Evolutionary conservation across 1,284 basidiomycete genomes (phyloP).

Genomic region (Fomitopsis palustris): DNA sequence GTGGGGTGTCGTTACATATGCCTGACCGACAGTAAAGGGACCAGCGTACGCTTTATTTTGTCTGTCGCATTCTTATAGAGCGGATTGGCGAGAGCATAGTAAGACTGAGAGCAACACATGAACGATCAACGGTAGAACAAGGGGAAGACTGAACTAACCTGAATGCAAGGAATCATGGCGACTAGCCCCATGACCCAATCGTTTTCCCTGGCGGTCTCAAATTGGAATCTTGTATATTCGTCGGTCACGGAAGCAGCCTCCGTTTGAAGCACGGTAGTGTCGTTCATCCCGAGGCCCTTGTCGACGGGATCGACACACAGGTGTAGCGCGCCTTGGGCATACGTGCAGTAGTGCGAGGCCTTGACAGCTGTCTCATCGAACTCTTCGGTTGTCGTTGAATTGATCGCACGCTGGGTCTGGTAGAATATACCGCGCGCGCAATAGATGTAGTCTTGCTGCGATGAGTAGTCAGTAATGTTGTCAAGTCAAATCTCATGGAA

Average conservation of each 20-base stretch:
- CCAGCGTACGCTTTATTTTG: neutral
- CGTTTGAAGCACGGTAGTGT: neutral
- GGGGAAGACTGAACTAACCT: neutral
- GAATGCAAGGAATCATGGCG: constrained; percentile 9
- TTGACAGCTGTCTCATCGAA: neutral
- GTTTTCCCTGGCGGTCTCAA: neutral
- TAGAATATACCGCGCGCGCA: constrained; percentile 4
- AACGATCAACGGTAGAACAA: neutral
- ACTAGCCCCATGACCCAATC: constrained; percentile 3
- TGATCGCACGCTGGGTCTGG: constrained; percentile 1
- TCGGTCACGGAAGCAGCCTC: neutral
- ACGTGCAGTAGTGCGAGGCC: neutral
- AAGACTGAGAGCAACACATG: neutral
- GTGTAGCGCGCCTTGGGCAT: neutral
- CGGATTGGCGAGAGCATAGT: neutral
- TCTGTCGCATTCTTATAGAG: neutral
- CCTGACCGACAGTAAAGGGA: no score
- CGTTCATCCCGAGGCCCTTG: constrained; percentile 2
- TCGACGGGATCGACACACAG: neutral
- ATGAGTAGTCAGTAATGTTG: neutral
- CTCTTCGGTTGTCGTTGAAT: neutral
- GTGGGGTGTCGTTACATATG: neutral
- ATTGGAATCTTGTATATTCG: constrained; percentile 1
- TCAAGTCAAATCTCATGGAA: neutral
- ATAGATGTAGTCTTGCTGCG: constrained; percentile 10